Evolutionary conservation across 805 yeast genomes (phyloP), one percentile per base, ranked within the genome.

Genomic region (Wickerhamomyces subpelliculosus): DNA sequence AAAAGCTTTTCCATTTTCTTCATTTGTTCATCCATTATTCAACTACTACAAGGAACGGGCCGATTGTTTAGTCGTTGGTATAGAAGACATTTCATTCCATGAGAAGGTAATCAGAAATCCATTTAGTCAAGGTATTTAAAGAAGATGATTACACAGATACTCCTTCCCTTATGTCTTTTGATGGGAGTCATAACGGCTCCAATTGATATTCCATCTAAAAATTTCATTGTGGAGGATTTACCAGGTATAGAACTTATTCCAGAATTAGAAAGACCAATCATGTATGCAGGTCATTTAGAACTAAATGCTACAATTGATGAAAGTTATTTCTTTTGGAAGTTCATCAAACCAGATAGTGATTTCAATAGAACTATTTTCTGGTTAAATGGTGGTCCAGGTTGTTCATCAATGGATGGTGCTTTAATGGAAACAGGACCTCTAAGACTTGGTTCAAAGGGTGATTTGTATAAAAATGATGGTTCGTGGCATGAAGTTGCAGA

Each of bases 331-430:
- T 54, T 54, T 38, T 54, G 59, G 59, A 50, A 47, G 35, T 54
- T 53, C 39, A 20, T 34, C 10, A 47, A 52, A 27, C 40, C 40
- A n/a, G 27, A 42, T 8, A 24, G 46, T 3, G 37, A 43, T 17
- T 42, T 43, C 40, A 46, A 69, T 46, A 70, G 69, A 44, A 68
- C 84, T 18, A 70, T 83, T 8, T 70, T 93, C 38, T 93, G 98
- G 97, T 69, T 93, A 18, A 93, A 93, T 58, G 98, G 98, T 28
- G 98, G 98, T 0, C 98, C 98, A 0, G 98, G 98, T 0, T 93
- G 98, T 58, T 88, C 96, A 2, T 88, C 97, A 0, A 78, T 90
- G 93, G 98, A 93, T 61, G 98, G 98, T 13, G 96, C 95, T 0
- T 57, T 93, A 46, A 75, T 89, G 76, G 98, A 93, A 58, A 64